These are phyloP conservation scores for Aspergillus thermomutatus DNA, from an alignment of 2,329 filamentous ascomycete genomes.

Conservation along the genomic window DNA sequence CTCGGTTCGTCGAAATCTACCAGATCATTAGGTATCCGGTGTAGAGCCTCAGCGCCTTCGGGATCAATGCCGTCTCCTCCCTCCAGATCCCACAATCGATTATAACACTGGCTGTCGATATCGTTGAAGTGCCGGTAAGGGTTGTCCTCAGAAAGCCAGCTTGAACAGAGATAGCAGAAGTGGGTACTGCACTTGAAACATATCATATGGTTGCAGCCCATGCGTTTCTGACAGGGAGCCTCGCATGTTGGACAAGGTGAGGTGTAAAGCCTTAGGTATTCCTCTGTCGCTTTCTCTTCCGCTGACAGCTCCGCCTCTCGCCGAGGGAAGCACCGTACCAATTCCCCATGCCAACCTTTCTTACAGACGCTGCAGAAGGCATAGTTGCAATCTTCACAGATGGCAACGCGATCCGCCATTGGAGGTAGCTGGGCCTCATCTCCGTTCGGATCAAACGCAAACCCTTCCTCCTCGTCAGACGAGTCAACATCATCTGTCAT, in stretches of 20 bases:
- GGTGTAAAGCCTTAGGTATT: constrained; percentile 78
- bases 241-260: constrained; percentile 86
- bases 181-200: constrained; percentile 87
- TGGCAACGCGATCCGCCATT: constrained; percentile 65
- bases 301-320: constrained; percentile 67
- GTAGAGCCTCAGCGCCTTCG: constrained; percentile 39
- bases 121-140: constrained; percentile 89
- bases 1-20: constrained; percentile 35
- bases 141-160: constrained; percentile 77
- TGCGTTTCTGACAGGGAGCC: constrained; percentile 81
- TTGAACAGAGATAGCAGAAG: constrained; percentile 90
- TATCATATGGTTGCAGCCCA: constrained; percentile 96
- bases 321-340: constrained; percentile 66
- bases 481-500: constrained; percentile 49
- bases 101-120: constrained; percentile 67
- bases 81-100: constrained; percentile 86
- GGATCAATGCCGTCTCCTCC: constrained; percentile 63
- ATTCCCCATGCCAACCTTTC: constrained; percentile 90
- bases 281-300: constrained; percentile 81
- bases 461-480: constrained; percentile 52
- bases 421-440: constrained; percentile 44
- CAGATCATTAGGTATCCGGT: constrained; percentile 39
- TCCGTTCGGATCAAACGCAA: constrained; percentile 43
- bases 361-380: constrained; percentile 79
- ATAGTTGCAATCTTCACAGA: constrained; percentile 85